These are phyloP conservation scores for Suhomyces guaymorum DNA, from an alignment of 1,139 yeast genomes.

Conservation along the genomic window DNA sequence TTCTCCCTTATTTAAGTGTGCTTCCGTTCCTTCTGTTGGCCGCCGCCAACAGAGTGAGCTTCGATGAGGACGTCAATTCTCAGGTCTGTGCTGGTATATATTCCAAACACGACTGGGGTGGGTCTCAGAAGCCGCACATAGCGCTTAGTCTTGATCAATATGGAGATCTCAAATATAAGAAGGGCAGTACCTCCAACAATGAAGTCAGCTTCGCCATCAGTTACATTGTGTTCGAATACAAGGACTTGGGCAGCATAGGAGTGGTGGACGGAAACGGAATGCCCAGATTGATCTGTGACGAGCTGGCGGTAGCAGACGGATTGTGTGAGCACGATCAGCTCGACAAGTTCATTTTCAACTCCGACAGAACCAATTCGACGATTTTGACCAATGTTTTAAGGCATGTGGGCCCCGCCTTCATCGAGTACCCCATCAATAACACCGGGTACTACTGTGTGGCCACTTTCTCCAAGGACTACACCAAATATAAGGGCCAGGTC, in stretches of 20 bases:
- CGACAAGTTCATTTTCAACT: constrained; percentile 61
- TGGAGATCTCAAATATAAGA: constrained; percentile 18
- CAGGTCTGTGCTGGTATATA: constrained; percentile 91
- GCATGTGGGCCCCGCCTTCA: constrained; percentile 58
- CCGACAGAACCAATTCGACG: constrained; percentile 48
- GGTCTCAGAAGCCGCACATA: constrained; percentile 65
- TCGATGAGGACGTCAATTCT: constrained; percentile 46
- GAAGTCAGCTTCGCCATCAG: constrained; percentile 48
- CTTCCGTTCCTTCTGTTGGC: constrained; percentile 10
- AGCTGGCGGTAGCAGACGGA: constrained; percentile 54
- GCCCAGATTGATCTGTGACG: constrained; percentile 72
- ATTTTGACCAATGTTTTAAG: constrained; percentile 59
- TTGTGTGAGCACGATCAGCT: constrained; percentile 55
- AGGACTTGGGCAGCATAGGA: constrained; percentile 74
- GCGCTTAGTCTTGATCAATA: constrained; percentile 45
- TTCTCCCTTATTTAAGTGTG: too few species aligned
- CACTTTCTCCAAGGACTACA: constrained; percentile 43
- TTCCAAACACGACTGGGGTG: constrained; percentile 85
- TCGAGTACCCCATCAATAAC: constrained; percentile 61
- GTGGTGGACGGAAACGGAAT: constrained; percentile 27
- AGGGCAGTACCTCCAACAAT: constrained; percentile 22
- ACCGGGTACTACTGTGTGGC: constrained; percentile 95
- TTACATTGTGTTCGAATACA: constrained; percentile 79
- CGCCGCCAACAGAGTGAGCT: constrained; percentile 49
- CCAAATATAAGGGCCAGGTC: constrained; percentile 61